Base-by-base conservation (phyloP, 2,329 filamentous ascomycete species). In the Juglanconis oblonga region DNA sequence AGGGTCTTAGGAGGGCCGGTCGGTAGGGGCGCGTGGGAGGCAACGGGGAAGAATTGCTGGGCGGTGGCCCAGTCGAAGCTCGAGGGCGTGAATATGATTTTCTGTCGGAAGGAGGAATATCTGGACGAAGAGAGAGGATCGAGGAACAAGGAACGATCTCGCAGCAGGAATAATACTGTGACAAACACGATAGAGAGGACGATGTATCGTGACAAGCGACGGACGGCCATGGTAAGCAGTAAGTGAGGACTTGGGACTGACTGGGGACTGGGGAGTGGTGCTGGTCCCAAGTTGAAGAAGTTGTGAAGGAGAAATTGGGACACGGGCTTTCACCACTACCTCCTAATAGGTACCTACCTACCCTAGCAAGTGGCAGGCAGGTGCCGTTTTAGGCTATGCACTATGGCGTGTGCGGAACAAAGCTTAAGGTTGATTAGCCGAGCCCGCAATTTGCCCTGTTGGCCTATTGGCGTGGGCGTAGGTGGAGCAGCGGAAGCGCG, bases 21-120 rank as follows among this genome's bases (percentile, higher is more conserved):
- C 1, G 94, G 94, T 31, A 98, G 80, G 50, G 80, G 79, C 61
- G 92, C 92, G 59, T 96, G 79, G 24, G 89, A 87, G 60, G 87
- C 83, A 1, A 98, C 76, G 0, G 95, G 93, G 74, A 90, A 98
- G 70, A 57, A 61, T 10, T 53, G 48, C 13, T 49, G 11, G 7
- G 54, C 58, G 9, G 49, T 35, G 4, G 53, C 49, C 58, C 58
- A 61, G 11, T 61, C 51, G 58, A 52, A 57, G 58, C 40, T 47
- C 29, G 58, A 61, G 33, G 53, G 58, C 3, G 29, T 14, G 29
- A 53, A 61, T 11, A 38, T 32, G 35, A 61, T 38, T 13, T 17
- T 52, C 14, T 33, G 53, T 17, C 55, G 53, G 24, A 50, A 35
- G 40, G 40, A 45, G 14, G 51, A 14, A 17, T 47, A 61, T 42